Evolutionary conservation across 2,329 filamentous ascomycete species (phyloP), one percentile per base, ranked within the genome.

Genomic region (Colletotrichum spaethianum): DNA sequence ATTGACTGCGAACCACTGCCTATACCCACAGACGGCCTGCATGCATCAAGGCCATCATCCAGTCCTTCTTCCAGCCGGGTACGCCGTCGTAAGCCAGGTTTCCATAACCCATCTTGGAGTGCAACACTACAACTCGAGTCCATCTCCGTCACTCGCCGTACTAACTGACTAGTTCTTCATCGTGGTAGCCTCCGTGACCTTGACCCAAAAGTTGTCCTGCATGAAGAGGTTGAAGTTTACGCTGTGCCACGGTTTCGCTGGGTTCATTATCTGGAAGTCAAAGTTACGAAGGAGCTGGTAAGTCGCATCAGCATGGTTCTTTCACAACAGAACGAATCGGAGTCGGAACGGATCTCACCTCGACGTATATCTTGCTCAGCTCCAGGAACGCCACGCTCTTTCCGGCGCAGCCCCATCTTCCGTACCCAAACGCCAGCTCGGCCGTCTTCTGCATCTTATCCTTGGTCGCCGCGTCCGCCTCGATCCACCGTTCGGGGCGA

Each of bases 401-500:
- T 1, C 84, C 84, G 20, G 67, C 68, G 52, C 70, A 73, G 36
- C 70, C 74, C 68, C 78, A 82, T 28, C 76, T 75, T 0, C 83
- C 83, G 28, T 78, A 75, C 1, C 82, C 81, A 73, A 85, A 85
- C 4, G 82, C 75, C 11, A 82, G 70, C 40, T 84, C 83, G 18
- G 50, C 79, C 56, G 6, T 79, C 74, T 53, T 64, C 26, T 40
- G 73, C 76, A 76, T 79, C 77, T 56, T 52, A 7, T 73, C 70
- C 26, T 36, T 56, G 5, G 48, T 18, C 9, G 40, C 78, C 3
- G 78, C 77, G 5, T 77, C 75, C 18, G 77, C 80, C 69, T 85
- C 79, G 18, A 88, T 73, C 85, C 86, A 89, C 44, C 87, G 80
- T 56, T 86, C 86, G 0, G 87, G 87, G 20, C 82, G 79, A 75